Base-by-base conservation (phyloP, 139 green algal species). In the Ettlia oleoabundans region DNA sequence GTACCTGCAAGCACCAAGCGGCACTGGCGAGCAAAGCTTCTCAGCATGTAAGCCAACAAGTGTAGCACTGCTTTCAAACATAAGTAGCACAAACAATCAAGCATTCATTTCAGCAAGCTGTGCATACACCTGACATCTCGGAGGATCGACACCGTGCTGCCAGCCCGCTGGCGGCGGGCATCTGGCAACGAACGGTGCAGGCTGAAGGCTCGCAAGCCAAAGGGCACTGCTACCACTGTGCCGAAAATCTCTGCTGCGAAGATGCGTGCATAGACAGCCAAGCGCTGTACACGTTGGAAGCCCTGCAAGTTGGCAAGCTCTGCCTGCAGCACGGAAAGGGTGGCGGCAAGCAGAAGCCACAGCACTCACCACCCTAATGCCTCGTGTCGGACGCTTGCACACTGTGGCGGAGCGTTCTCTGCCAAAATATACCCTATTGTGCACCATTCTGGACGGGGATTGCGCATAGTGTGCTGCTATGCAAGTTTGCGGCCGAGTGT, bases 211-310 rank as follows among this genome's bases (percentile, higher is more conserved):
- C 83, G 78, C 1, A 84, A 9, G 7, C 85, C 88, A 55, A 90
- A 94, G 13, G 90, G 88, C 30, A 83, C 85, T 13, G 91, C 76
- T 9, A 64, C 38, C 38, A 88, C 68, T 2, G 87, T 87, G 18
- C 82, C 86, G 1, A 82, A 58, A 2, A 94, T 61, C 78, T 94
- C 91, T 24, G 63, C 33, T 19, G 78, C 42, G 32, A 94, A 61
- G 38, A 92, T 86, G 41, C 82, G 58, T 15, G 78, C 78, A 67
- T 88, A 88, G 33, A 37, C 28, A 4, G 32, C 53, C 37, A 85
- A 61, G 1, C 70, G 66, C 37, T 55, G 55, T 10, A 84, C 37
- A 18, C 51, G 70, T 30, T 85, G 43, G 32, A 76, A 52, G 2
- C 52, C 51, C 4, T 52, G 37, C 15, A 53, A 55, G 42, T 77